phyloP scores from a whole-genome alignment of 148 eudicot genomes.

The Silene uniflora region DNA sequence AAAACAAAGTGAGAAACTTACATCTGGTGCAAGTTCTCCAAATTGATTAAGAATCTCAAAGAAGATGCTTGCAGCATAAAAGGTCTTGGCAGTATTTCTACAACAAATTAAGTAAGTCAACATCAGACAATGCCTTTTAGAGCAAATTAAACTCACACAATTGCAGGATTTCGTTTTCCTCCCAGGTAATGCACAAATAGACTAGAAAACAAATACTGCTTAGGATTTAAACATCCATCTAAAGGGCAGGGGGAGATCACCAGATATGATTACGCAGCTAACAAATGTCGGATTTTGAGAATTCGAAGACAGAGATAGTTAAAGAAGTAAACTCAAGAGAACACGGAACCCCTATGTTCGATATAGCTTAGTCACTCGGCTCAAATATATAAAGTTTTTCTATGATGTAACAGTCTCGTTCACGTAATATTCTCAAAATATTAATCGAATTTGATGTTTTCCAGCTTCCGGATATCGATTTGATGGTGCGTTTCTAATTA shows the following conservation, averaged over 20 bases:
- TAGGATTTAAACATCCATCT: neutral
- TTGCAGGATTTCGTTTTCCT: neutral
- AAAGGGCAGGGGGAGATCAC: neutral
- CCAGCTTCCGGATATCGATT: no score
- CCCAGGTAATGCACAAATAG: no score
- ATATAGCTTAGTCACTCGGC: neutral
- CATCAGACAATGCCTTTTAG: neutral
- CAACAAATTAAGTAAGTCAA: conserved; percentile 25
- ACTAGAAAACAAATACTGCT: neutral
- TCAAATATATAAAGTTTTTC: neutral
- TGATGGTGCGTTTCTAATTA: no score
- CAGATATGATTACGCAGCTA: neutral
- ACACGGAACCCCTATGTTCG: neutral
- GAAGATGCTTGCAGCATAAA: conserved; percentile 97
- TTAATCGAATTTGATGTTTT: no score
- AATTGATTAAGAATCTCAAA: conserved; percentile 95
- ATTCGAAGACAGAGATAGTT: neutral
- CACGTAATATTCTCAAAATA: neutral
- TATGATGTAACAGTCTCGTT: neutral
- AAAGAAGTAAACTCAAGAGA: neutral
- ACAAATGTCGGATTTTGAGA: neutral
- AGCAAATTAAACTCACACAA: neutral
- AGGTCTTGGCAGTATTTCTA: conserved; percentile 92
- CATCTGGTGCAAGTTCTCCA: conserved; percentile 79
- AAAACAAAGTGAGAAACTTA: conserved; percentile 37